Evolutionary conservation across 805 yeast species (phyloP).

Genomic region (Candida dajiaensis): DNA sequence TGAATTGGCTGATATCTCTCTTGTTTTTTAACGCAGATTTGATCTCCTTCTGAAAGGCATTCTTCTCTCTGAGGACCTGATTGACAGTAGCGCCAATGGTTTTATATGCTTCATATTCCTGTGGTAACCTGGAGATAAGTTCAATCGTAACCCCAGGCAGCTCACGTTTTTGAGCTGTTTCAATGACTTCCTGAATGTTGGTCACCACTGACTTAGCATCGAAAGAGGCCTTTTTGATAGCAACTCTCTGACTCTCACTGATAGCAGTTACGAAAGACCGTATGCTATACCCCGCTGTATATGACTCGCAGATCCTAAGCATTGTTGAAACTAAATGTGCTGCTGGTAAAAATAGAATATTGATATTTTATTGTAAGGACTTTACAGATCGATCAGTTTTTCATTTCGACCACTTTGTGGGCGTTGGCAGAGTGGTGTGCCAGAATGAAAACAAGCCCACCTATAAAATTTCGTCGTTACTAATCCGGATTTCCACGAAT

Average conservation of each 20-base stretch:
- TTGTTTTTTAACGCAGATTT: slow-evolving; percentile 19
- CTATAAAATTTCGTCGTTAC: too few species aligned
- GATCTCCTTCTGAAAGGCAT: slow-evolving; percentile 24
- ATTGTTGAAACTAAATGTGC: not conserved
- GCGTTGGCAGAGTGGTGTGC: too few species aligned
- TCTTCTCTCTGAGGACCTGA: slow-evolving; percentile 23
- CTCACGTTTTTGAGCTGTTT: slow-evolving; percentile 29
- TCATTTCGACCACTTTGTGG: too few species aligned
- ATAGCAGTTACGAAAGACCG: not conserved
- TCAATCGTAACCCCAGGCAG: slow-evolving; percentile 17
- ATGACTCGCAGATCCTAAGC: not conserved
- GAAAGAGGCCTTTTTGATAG: slow-evolving; percentile 27
- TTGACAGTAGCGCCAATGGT: slow-evolving; percentile 19
- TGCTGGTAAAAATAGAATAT: too few species aligned
- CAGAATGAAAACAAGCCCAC: too few species aligned
- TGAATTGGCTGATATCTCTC: slow-evolving; percentile 9
- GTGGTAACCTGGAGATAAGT: slow-evolving; percentile 25
- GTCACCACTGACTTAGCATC: slow-evolving; percentile 29
- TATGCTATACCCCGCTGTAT: not conserved
- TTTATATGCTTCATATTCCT: slow-evolving; percentile 21
- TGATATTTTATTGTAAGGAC: not conserved
- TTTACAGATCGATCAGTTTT: not conserved
- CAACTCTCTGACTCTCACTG: slow-evolving; percentile 4
- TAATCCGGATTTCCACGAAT: too few species aligned
- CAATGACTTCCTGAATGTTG: slow-evolving; percentile 23